Evolutionary conservation across 1,284 basidiomycete genomes (phyloP), one percentile per base, ranked within the genome.

Genomic region (Ustilago crameri): DNA sequence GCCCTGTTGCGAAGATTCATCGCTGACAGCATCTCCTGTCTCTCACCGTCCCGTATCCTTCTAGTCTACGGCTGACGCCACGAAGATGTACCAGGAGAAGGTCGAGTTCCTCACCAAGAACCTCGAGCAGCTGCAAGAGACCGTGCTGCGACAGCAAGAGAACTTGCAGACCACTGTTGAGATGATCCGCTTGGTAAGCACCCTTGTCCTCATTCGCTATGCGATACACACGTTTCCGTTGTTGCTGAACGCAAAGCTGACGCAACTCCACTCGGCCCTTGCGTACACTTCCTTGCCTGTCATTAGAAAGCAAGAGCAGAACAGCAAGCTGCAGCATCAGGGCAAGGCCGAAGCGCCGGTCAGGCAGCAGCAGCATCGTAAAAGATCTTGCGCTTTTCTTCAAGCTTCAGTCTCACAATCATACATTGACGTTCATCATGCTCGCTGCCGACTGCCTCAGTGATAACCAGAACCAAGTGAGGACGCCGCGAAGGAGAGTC

Each of bases 81-180:
- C 59, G 42, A 70, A 76, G 23, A 71, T 81, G 55, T 82, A 82
- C 41, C 37, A 68, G 34, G 75, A 78, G 30, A 79, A 80, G 56
- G 65, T 82, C 14, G 72, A 74, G 26, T 82, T 76, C 50, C 67
- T 82, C 8, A 68, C 63, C 7, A 78, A 80, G 54, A 78, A 77
- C 46, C 66, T 82, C 43, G 79, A 80, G 40, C 72, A 79, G 53
- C 65, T 82, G 24, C 80, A 82, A 54, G 79, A 78, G 23, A 82
- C 79, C 12, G 77, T 82, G 35, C 51, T 76, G 9, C 68, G 73
- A 45, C 81, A 82, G 59, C 78, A 82, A 53, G 81, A 81, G 42
- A 82, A 82, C 32, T 43, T 82, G 61, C 74, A 76, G 20, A 78
- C 79, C 8, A 78, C 80, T 3, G 59, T 68, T 27, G 81, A 82